These are phyloP conservation scores for Annulohypoxylon nitens DNA, from an alignment of 495 filamentous ascomycete genomes.

Conservation along the genomic window DNA sequence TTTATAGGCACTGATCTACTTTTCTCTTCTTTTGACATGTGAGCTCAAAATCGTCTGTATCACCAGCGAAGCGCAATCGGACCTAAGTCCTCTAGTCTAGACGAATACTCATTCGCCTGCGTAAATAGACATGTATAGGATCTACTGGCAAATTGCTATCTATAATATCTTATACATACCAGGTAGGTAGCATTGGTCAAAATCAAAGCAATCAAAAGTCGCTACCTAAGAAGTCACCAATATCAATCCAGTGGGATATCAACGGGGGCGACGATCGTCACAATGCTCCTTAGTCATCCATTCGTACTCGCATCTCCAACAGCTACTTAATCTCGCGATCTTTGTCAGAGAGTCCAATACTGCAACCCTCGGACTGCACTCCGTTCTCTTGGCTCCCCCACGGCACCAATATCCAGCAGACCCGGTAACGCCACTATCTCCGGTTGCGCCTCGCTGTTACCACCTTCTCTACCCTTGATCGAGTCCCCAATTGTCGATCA, in stretches of 20 bases:
- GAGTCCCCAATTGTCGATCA: slow-evolving; percentile 13
- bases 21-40: background rate
- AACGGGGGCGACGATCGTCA: background rate
- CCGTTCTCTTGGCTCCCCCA: background rate
- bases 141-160: too few relatives aligned
- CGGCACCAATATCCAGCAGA: background rate
- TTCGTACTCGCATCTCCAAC: background rate
- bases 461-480: background rate
- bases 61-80: background rate
- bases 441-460: background rate
- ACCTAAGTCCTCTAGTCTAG: background rate
- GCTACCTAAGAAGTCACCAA: background rate
- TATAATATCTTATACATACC: too few relatives aligned
- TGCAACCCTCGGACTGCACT: background rate
- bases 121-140: too few relatives aligned
- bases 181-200: too few relatives aligned
- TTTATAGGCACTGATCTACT: too few relatives aligned
- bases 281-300: background rate
- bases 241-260: background rate
- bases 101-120: too few relatives aligned
- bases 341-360: background rate
- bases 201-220: background rate
- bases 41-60: background rate
- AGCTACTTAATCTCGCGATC: background rate
- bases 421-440: slow-evolving; percentile 29